phyloP scores from a whole-genome alignment of 306 rosid species.

The Parietaria judaica region DNA sequence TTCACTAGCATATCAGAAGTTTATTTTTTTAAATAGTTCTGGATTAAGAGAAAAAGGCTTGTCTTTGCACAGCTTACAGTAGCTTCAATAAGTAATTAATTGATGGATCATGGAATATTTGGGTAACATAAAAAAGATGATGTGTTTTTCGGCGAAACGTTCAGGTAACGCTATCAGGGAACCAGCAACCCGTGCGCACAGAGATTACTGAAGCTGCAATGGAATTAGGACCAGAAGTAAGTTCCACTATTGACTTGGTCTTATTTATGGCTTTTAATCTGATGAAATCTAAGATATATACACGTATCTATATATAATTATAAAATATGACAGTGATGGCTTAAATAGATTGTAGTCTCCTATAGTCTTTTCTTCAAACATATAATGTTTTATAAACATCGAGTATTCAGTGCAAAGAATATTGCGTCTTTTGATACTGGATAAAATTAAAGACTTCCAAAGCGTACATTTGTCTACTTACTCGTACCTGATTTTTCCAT shows the following conservation, averaged over 20 bases:
- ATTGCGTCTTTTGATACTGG: too few species aligned
- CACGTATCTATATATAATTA: neutral
- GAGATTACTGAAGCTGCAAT: constrained; percentile 78
- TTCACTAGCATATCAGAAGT: neutral
- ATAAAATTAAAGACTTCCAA: neutral
- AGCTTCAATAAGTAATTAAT: too few species aligned
- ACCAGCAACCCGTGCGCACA: constrained; percentile 68
- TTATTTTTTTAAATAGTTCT: too few species aligned
- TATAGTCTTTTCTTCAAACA: too few species aligned
- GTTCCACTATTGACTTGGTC: constrained; percentile 17
- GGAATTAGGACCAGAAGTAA: constrained; percentile 81
- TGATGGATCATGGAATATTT: neutral
- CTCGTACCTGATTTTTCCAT: neutral
- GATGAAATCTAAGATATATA: neutral
- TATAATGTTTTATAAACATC: too few species aligned
- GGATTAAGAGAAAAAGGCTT: too few species aligned
- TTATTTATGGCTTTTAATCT: neutral
- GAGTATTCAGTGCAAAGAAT: too few species aligned
- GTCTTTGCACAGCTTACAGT: too few species aligned
- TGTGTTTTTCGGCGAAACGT: neutral
- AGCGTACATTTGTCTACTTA: neutral
- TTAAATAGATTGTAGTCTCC: neutral
- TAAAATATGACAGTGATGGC: neutral
- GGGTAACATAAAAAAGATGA: neutral
- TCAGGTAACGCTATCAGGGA: constrained; percentile 75